These are phyloP conservation scores for Clavariopsis aquatica DNA, from an alignment of 495 filamentous ascomycete species.

Conservation along the genomic window DNA sequence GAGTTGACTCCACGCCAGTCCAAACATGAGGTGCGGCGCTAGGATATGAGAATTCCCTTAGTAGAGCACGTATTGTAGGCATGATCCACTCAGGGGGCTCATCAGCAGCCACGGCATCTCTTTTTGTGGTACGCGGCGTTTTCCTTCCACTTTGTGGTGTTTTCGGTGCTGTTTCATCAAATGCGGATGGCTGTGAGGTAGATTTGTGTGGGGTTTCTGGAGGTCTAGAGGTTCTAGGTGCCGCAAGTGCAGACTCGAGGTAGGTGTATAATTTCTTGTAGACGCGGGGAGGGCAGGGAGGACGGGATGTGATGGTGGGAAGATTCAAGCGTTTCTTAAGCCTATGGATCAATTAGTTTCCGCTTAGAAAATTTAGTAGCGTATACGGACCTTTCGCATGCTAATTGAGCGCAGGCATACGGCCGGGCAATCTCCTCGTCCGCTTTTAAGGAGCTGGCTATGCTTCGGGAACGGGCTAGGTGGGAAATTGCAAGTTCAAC, in stretches of 20 bases:
- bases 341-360: constrained; percentile 47
- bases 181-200: constrained; percentile 3
- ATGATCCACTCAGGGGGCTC: constrained; percentile 64
- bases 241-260: constrained; percentile 70
- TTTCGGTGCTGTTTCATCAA: constrained; percentile 30
- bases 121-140: constrained; percentile 13
- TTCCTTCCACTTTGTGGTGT: constrained; percentile 28
- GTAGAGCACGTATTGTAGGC: constrained; percentile 65
- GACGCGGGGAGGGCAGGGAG: constrained; percentile 77
- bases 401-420: constrained; percentile 89
- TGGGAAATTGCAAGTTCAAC: constrained; percentile 75
- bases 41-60: constrained; percentile 61
- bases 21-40: constrained; percentile 64
- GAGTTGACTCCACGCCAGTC: constrained; percentile 61
- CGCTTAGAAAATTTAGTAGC: not conserved
- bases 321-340: constrained; percentile 82
- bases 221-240: constrained; percentile 32
- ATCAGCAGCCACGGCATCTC: not conserved
- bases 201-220: constrained; percentile 29
- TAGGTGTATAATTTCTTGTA: constrained; percentile 85
- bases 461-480: constrained; percentile 81
- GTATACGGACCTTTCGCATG: constrained; percentile 70
- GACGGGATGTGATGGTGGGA: constrained; percentile 74
- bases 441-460: constrained; percentile 74
- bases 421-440: constrained; percentile 86